Percentiles rank a stretch among this genome's conserved stretches.
These are phyloP conservation scores for Grifola frondosa DNA, from an alignment of 1,284 basidiomycete species.

Conservation along the genomic window DNA sequence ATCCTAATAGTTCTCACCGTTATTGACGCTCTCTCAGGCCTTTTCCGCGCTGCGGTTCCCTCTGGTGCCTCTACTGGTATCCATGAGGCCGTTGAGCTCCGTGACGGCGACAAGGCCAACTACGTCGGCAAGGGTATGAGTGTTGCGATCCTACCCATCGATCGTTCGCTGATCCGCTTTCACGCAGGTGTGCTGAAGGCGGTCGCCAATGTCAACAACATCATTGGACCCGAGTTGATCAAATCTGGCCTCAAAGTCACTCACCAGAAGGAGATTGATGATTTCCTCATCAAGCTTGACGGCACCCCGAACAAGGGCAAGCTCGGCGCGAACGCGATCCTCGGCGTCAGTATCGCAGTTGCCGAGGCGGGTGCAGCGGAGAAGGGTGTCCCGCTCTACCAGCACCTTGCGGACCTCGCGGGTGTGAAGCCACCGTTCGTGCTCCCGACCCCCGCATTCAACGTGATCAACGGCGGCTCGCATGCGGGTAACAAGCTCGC, in stretches of 20 bases:
- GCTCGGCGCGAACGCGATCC: constrained; percentile 98
- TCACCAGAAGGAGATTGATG: constrained; percentile 95
- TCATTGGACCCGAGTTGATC: constrained; percentile 90
- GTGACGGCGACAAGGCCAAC: constrained; percentile 90
- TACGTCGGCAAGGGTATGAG: constrained; percentile 92
- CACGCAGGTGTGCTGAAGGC: constrained; percentile 86
- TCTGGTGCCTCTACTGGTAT: constrained; percentile 98
- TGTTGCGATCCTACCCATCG: not conserved
- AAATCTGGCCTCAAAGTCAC: constrained; percentile 86
- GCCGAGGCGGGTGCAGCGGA: constrained; percentile 92
- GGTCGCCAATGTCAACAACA: constrained; percentile 91
- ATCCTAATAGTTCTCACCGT: too few species aligned
- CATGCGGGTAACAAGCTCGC: constrained; percentile 99
- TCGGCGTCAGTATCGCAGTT: constrained; percentile 97
- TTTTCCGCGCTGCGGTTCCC: constrained; percentile 94
- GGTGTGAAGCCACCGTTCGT: constrained; percentile 92
- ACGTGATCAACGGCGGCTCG: constrained; percentile 99
- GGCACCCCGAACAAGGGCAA: constrained; percentile 99
- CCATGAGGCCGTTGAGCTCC: constrained; percentile 98
- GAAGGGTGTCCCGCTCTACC: constrained; percentile 94
- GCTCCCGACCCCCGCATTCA: constrained; percentile 92
- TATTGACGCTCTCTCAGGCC: too few species aligned
- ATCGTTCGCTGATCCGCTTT: not conserved
- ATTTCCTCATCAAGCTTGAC: constrained; percentile 98
- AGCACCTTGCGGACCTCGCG: constrained; percentile 94